Evolutionary conservation across 345 rosid genomes (phyloP).

Genomic region (Combretum micranthum): DNA sequence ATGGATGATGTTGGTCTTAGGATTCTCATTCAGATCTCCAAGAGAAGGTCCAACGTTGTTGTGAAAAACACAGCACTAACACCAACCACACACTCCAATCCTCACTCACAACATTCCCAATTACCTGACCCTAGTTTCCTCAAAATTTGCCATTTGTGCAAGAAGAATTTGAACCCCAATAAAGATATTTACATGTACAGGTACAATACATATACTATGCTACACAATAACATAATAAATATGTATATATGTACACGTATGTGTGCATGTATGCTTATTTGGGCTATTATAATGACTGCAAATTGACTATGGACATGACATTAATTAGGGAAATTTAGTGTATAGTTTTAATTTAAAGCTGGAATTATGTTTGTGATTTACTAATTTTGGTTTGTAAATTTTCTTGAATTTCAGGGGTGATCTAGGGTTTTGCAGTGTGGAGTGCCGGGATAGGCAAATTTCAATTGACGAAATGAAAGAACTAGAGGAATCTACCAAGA

Average conservation of each 20-base stretch:
- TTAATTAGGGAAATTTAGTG: not conserved
- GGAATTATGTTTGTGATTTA: not conserved
- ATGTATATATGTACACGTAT: not conserved
- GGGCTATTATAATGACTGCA: not conserved
- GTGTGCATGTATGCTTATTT: not conserved
- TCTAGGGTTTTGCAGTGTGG: slow-evolving; percentile 67
- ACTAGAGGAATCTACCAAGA: slow-evolving; percentile 35
- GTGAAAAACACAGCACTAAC: slow-evolving; percentile 30
- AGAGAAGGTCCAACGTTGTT: slow-evolving; percentile 30
- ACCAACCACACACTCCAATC: slow-evolving; percentile 4
- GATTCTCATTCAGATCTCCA: slow-evolving; percentile 29
- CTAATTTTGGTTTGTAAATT: not conserved
- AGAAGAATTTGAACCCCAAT: slow-evolving; percentile 35
- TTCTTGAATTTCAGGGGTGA: slow-evolving; percentile 51
- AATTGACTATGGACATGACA: not conserved
- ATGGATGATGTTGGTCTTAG: slow-evolving; percentile 42
- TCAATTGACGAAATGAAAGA: slow-evolving; percentile 51
- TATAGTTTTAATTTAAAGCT: not conserved
- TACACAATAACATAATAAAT: not conserved
- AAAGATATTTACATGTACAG: slow-evolving; percentile 86
- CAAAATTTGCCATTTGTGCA: slow-evolving; percentile 56
- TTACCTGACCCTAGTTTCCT: slow-evolving; percentile 29
- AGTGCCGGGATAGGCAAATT: slow-evolving; percentile 70
- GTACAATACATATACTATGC: slow-evolving; percentile 15
- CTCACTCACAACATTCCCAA: not conserved